Base-by-base conservation (phyloP, 768 basidiomycete species). In the Serendipita vermifera region DNA sequence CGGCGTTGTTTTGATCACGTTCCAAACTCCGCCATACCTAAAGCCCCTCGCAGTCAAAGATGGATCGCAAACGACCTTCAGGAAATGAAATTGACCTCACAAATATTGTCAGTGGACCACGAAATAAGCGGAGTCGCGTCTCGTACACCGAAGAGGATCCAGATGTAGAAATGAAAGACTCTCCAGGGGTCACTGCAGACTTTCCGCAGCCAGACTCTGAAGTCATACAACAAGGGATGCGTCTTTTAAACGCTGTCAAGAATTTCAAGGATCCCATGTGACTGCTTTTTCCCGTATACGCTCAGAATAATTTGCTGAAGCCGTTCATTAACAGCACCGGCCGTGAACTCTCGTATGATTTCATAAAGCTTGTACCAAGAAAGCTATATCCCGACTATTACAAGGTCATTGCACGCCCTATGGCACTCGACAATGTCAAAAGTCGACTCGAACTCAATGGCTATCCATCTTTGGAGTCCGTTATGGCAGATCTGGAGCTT, bases 371-470 rank as follows among this genome's bases (percentile, higher is more conserved):
- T 24, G 62, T 64, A 9, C 57, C 55, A 46, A 57, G 54, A 41
- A 54, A 55, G 13, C 13, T 26, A 14, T 63, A 62, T 40, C 62
- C 89, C 36, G 91, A 93, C 72, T 97, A 97, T 70, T 96, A 93
- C 69, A 65, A 69, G 22, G 59, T 83, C 61, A 94, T 93, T 65
- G 73, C 80, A 62, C 73, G 78, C 24, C 92, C 93, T 29, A 88
- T 96, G 62, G 82, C 87, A 26, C 73, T 96, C 53, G 85, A 89
- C 39, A 88, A 93, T 60, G 90, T 96, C 72, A 89, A 89, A 75
- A 77, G 79, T 62, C 77, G 79, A 63, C 74, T 92, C 26, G 82
- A 85, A 41, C 69, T 71, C 53, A 71, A 73, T 57, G 64, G 60
- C 11, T 92, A 91, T 63, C 61, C 72, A 13, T 77, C 81, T 11